Percentiles rank a stretch among this genome's conserved stretches.
Conservation (phyloP, 2,329 filamentous ascomycete species). For the Cladorrhinum sp. region DNA sequence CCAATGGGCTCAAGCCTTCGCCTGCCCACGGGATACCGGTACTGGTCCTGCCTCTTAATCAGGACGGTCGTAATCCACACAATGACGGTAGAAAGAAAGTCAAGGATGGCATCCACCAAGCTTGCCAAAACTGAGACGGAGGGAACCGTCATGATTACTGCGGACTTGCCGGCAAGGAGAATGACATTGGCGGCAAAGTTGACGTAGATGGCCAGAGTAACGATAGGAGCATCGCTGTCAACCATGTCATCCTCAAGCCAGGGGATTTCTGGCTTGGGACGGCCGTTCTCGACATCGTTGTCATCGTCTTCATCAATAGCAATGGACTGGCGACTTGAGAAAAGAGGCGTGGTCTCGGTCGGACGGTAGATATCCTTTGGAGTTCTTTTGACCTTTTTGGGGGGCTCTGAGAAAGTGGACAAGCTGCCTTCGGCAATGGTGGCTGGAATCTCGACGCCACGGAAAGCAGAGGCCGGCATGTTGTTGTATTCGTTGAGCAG, state of each 20-base stretch:
- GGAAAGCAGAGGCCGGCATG: conserved; percentile 53
- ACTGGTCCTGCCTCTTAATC: conserved; percentile 70
- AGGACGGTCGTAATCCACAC: conserved; percentile 75
- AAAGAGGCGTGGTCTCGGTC: conserved; percentile 65
- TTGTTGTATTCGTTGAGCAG: conserved; percentile 86
- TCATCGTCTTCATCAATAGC: conserved; percentile 46
- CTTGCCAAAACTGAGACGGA: conserved; percentile 79
- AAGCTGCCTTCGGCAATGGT: conserved; percentile 67
- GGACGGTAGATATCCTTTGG: conserved; percentile 82
- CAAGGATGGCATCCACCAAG: conserved; percentile 74
- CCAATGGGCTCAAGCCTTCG: conserved; percentile 72
- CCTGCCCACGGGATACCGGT: conserved; percentile 75
- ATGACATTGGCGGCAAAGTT: conserved; percentile 77
- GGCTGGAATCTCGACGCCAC: conserved; percentile 60
- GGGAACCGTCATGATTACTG: conserved; percentile 72
- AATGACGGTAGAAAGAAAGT: conserved; percentile 78
- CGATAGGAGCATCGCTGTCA: conserved; percentile 70
- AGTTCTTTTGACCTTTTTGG: conserved; percentile 68
- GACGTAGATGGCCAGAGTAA: conserved; percentile 83
- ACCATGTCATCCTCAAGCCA: conserved; percentile 69
- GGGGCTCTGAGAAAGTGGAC: conserved; percentile 31
- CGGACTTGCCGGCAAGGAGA: conserved; percentile 72
- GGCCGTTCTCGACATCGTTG: conserved; percentile 40
- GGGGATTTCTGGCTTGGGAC: conserved; percentile 57
- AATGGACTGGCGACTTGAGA: conserved; percentile 43